Percentiles rank a stretch among this genome's conserved stretches.
These are phyloP conservation scores for Rhynchospora pubera DNA, from an alignment of 176 grass and related monocot genomes.

Conservation along the genomic window DNA sequence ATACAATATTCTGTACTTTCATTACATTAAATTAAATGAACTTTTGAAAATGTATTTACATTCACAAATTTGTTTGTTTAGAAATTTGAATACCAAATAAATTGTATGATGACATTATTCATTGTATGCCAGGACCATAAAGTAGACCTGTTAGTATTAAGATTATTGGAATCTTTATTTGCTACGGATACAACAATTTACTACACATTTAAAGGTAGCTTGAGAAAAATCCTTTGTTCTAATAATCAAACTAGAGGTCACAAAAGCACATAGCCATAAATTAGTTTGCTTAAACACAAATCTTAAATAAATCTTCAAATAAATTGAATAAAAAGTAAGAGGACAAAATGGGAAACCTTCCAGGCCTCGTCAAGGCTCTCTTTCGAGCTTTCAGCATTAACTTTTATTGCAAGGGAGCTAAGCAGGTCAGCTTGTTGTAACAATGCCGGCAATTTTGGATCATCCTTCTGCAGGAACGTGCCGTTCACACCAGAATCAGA, in stretches of 20 bases:
- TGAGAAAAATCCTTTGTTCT: neutral
- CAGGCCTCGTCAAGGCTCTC: constrained; percentile 89
- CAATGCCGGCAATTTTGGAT: constrained; percentile 79
- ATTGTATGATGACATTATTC: too few species aligned
- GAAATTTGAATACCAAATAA: too few species aligned
- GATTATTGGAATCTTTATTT: neutral
- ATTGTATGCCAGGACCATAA: too few species aligned
- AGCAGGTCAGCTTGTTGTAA: constrained; percentile 82
- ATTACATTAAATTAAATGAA: too few species aligned
- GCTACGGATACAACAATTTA: neutral
- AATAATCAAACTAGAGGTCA: neutral
- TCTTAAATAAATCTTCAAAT: neutral
- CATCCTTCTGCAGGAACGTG: constrained; percentile 62
- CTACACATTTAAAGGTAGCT: neutral
- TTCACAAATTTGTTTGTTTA: too few species aligned
- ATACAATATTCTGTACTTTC: too few species aligned
- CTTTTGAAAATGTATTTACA: too few species aligned
- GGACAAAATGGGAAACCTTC: constrained; percentile 43
- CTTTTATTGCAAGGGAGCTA: constrained; percentile 72
- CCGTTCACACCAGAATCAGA: constrained; percentile 37
- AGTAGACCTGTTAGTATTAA: too few species aligned
- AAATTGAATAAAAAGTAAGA: neutral
- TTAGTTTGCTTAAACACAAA: neutral
- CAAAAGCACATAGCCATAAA: neutral
- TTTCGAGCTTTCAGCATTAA: constrained; percentile 58